Evolutionary conservation across 208 protist species (phyloP), one percentile per base, ranked within the genome.

Genomic region (Trypanosoma melophagium): DNA sequence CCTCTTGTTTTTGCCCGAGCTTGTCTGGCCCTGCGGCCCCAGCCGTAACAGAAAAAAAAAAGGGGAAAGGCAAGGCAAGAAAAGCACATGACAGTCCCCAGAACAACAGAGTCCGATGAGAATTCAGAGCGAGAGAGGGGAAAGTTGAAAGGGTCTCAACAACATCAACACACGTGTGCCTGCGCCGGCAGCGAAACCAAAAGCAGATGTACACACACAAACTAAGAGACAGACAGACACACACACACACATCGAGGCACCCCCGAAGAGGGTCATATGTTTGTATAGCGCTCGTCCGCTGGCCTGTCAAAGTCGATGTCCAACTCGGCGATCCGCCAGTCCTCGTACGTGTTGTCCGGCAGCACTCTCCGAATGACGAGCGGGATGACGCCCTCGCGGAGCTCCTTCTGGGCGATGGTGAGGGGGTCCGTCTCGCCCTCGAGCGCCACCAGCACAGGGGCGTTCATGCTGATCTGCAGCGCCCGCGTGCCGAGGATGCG

Each of bases 381-480:
- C n/a, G 98, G 98, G 44, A 99, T 99, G 65, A 98, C 98, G 7
- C 92, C 83, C 70, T 98, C 81, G 16, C 82, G 81, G 14, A 99
- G 84, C 81, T 99, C 98, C 78, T 98, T 99, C 71, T 94, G 82
- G 0, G 98, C 98, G 70, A 99, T 99, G 45, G 96, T 79, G 17
- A 99, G 83, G 12, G 98, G 98, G 84, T 99, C 98, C 2, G 96
- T 99, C 73, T 99, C 96, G 13, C 97, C 97, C 60, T 98, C 87
- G 12, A 99, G 54, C 24, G 98, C 88, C 16, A 99, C 96, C 65
- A 98, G 89, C 13, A 99, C 92, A 2, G 98, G 98, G 14, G 98
- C 98, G 62, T 98, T 98, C 96, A 99, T 98, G 79, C 90, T 97
- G 44, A 99, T 99, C 82, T 99, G 98, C 66, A 99, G 80, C 21